Evolutionary conservation across 179 eudicot genomes (phyloP), one percentile per base, ranked within the genome.

Genomic region (Spinacia oleracea): DNA sequence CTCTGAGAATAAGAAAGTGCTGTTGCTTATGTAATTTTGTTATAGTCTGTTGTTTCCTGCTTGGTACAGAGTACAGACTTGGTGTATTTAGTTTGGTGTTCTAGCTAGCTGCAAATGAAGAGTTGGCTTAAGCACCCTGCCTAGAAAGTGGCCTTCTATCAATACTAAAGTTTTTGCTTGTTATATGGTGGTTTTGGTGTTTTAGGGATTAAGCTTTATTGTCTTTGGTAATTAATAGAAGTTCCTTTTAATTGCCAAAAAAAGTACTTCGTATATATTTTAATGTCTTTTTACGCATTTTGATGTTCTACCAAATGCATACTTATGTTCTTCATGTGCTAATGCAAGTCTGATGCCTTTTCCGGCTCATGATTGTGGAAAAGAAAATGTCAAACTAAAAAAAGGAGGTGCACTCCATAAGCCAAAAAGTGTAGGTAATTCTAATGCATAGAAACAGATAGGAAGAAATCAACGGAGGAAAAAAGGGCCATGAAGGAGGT

Each of bases 401-500:
- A 64, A 75, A 72, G 9, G 45, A 15, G n/a, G 80, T 77, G 72
- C 62, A 58, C 71, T 70, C 31, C 70, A 46, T 79, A 40, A 60
- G 65, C 58, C 40, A 34, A 80, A 81, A 67, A 70, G 77, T 77
- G 82, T 82, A 79, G 79, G 45, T 43, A 83, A 79, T 65, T 79
- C 65, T 73, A 74, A 76, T 70, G 31, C 74, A 62, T 74, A 14
- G 63, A 69, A 53, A 79, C 72, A 55, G 84, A 78, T 27, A 83
- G 74, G 84, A 84, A 83, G 85, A 86, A 79, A 79, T 77, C 88
- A 64, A 86, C 79, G 86, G 92, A 89, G 78, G 97, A 90, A 78
- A 92, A 89, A 81, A 91, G 77, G 56, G 85, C 55, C 67, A 87
- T 70, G 76, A 91, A 85, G 83, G 93, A 92, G 88, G 98, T 94